Evolutionary conservation across 148 eudicot species (phyloP), one percentile per base, ranked within the genome.

Genomic region (Pharnaceum exiguum): DNA sequence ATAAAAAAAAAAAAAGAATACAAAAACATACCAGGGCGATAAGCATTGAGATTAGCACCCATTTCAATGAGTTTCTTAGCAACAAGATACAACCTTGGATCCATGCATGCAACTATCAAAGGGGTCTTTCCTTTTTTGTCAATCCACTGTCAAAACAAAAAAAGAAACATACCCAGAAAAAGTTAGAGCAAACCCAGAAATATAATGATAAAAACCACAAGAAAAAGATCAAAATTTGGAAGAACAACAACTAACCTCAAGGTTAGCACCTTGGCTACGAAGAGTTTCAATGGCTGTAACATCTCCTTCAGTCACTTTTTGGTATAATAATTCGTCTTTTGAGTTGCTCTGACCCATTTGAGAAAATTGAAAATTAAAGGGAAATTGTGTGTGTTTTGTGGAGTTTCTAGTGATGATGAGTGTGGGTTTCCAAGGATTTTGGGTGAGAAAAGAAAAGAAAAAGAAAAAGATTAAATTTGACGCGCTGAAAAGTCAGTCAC

Each of bases 91-190:
- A 71, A 71, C 26, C 76, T 64, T 21, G 73, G 57, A 71, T 69
- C 75, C 84, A 74, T 77, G 40, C 64, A 76, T 18, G 88, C 84
- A 24, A 67, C 61, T 58, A 82, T 79, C 31, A 82, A 53, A 26
- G 88, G 72, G n/a, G 88, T 82, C 62, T 82, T 82, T 48, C 88
- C 88, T 36, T 79, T 71, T 69, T 79, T 77, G 63, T 77, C 78
- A 54, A 71, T 72, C 84, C 84, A 82, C 88, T 82, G 29, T n/a
- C 46, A 67, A 12, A 25, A 42, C 24, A 22, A 65, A 50, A 44
- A 23, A 32, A 2, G 2, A 57, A 9, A 19, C 46, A 44, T 7
- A n/a, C n/a, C n/a, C n/a, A n/a, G n/a, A n/a, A n/a, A n/a, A n/a
- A n/a, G n/a, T n/a, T n/a, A n/a, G n/a, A n/a, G n/a, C n/a, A n/a